Percentiles rank a stretch among this genome's conserved stretches.
Evolutionary conservation across 352 stramenopile species (phyloP).

Genomic region (Phytophthora cactorum): DNA sequence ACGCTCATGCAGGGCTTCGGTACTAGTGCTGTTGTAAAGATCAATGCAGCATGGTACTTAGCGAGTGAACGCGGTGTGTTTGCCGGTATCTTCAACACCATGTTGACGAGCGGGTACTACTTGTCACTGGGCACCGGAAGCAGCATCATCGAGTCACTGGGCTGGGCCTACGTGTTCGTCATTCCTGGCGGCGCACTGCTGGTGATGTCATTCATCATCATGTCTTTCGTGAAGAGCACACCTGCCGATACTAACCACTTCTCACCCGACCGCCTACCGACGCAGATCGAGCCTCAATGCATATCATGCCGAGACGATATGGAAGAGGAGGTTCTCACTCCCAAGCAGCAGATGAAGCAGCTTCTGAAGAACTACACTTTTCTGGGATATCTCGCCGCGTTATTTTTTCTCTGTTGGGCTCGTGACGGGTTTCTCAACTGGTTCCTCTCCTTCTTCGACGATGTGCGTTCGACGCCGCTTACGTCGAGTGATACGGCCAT

Average conservation of each 20-base stretch:
- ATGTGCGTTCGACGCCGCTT: constrained; percentile 53
- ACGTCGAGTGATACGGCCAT: constrained; percentile 59
- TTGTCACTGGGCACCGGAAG: constrained; percentile 68
- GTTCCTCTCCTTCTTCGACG: constrained; percentile 82
- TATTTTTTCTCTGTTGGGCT: constrained; percentile 80
- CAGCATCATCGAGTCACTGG: constrained; percentile 66
- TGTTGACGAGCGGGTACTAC: constrained; percentile 80
- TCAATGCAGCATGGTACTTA: constrained; percentile 78
- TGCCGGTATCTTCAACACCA: constrained; percentile 79
- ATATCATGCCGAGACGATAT: constrained; percentile 8
- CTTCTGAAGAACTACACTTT: constrained; percentile 69
- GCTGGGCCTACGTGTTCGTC: constrained; percentile 77
- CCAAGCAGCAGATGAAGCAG: constrained; percentile 49
- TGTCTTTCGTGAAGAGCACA: constrained; percentile 62
- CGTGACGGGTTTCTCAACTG: constrained; percentile 79
- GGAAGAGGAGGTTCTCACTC: constrained; percentile 13
- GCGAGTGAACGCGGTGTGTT: constrained; percentile 73
- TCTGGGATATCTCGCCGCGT: constrained; percentile 63
- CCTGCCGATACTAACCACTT: constrained; percentile 53
- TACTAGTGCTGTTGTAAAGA: constrained; percentile 87
- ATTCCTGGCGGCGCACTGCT: constrained; percentile 60
- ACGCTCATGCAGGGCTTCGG: constrained; percentile 78
- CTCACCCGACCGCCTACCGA: constrained; percentile 33
- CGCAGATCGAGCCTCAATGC: constrained; percentile 20
- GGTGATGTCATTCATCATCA: constrained; percentile 61